These are phyloP conservation scores for Trebouxia sp. DNA, from an alignment of 139 green algal genomes.

Conservation along the genomic window DNA sequence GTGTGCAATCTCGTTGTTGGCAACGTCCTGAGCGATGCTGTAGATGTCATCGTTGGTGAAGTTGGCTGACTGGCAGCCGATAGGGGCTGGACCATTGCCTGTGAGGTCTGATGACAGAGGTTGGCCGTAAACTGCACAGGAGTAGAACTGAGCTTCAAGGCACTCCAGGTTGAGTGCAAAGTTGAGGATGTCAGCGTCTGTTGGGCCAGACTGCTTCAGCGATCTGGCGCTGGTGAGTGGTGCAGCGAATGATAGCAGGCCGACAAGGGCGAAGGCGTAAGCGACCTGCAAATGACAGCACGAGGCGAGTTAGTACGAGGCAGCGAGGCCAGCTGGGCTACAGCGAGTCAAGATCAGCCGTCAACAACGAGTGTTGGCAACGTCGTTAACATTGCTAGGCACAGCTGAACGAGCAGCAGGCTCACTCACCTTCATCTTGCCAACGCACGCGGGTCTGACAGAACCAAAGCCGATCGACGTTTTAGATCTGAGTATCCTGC, in stretches of 20 bases:
- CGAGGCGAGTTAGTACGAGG: neutral
- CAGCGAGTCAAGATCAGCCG: too few relatives aligned
- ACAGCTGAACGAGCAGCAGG: neutral
- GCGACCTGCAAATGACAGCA: neutral
- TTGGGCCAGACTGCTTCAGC: conserved; percentile 18
- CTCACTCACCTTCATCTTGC: neutral
- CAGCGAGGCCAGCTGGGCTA: neutral
- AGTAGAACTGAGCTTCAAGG: conserved; percentile 34
- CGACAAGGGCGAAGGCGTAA: neutral
- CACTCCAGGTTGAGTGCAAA: conserved; percentile 62
- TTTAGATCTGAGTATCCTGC: neutral
- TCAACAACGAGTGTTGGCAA: too few relatives aligned
- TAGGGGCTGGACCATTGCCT: conserved; percentile 29
- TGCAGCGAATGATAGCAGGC: neutral
- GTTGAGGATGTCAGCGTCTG: conserved; percentile 51
- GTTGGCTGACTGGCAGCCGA: conserved; percentile 40
- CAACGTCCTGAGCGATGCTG: conserved; percentile 33
- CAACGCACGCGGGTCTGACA: neutral
- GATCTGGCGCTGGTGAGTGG: neutral
- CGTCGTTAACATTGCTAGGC: neutral
- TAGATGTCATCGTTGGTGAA: conserved; percentile 32
- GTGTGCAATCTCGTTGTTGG: conserved; percentile 54
- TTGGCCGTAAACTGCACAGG: conserved; percentile 28
- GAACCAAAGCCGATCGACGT: too few relatives aligned
- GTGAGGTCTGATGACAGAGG: conserved; percentile 15